phyloP scores from a whole-genome alignment of 352 stramenopile species.

The Lagenidium giganteum region DNA sequence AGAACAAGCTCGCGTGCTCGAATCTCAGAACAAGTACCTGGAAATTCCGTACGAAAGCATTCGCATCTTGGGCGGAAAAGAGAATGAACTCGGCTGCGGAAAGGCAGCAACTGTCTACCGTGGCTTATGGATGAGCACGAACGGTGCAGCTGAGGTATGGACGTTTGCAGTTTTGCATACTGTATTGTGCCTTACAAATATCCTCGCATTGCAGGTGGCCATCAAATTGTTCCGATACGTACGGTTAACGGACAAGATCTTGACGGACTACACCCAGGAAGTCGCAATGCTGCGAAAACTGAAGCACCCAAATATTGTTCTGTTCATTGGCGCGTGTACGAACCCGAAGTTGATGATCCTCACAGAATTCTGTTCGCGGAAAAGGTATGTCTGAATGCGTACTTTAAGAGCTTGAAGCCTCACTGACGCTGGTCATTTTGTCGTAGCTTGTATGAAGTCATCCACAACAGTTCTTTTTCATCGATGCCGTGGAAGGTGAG shows the following conservation, averaged over 20 bases:
- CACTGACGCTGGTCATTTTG: not conserved
- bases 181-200: not conserved
- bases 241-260: conserved; percentile 84
- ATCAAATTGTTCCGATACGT: conserved; percentile 87
- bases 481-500: conserved; percentile 87
- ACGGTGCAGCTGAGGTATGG: conserved; percentile 67
- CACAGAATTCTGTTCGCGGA: conserved; percentile 86
- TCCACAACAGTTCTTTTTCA: conserved; percentile 85
- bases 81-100: conserved; percentile 83
- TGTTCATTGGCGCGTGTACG: conserved; percentile 89
- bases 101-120: conserved; percentile 86
- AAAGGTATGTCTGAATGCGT: conserved; percentile 40
- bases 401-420: not conserved
- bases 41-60: conserved; percentile 88
- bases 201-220: conserved; percentile 59
- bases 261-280: conserved; percentile 82
- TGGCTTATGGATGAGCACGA: conserved; percentile 82
- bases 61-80: conserved; percentile 78
- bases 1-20: conserved; percentile 75
- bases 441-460: conserved; percentile 82
- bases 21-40: conserved; percentile 83
- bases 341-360: conserved; percentile 88
- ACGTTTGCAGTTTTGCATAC: not conserved
- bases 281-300: conserved; percentile 82
- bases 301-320: conserved; percentile 87